phyloP scores from a whole-genome alignment of 2,329 filamentous ascomycete genomes.

The Aaosphaeria arxii region DNA sequence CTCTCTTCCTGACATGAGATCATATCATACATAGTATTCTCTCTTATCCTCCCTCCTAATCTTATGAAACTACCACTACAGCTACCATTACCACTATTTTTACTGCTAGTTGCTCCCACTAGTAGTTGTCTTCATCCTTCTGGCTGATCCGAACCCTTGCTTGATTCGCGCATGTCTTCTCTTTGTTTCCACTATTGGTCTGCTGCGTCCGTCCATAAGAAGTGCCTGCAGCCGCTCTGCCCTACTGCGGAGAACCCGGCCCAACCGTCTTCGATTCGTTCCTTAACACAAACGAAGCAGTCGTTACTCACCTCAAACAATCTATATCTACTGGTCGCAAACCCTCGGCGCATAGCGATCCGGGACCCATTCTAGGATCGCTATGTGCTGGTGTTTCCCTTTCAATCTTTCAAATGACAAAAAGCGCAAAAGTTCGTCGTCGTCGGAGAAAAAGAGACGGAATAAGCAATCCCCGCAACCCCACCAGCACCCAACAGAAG shows the following conservation, averaged over 20 bases:
- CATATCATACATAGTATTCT: slow-evolving; percentile 10
- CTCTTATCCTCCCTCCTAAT: not conserved
- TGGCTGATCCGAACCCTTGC: slow-evolving; percentile 14
- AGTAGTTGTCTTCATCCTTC: slow-evolving; percentile 4
- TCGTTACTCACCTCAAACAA: slow-evolving; percentile 10
- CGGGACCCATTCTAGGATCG: slow-evolving; percentile 20
- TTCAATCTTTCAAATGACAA: slow-evolving; percentile 28
- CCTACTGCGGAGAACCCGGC: slow-evolving; percentile 12
- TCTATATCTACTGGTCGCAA: slow-evolving; percentile 10
- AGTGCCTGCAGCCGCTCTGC: slow-evolving; percentile 23
- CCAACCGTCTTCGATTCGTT: slow-evolving; percentile 22
- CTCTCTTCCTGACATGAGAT: slow-evolving; percentile 27
- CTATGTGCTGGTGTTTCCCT: slow-evolving; percentile 38
- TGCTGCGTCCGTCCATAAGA: slow-evolving; percentile 21
- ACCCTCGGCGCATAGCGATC: slow-evolving; percentile 23
- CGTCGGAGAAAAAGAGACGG: slow-evolving; percentile 28
- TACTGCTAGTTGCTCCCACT: slow-evolving; percentile 8
- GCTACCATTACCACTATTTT: slow-evolving; percentile 4
- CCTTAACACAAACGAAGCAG: slow-evolving; percentile 19
- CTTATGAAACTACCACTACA: slow-evolving; percentile 4
- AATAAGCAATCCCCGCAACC: slow-evolving; percentile 16
- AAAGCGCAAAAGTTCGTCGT: slow-evolving; percentile 26
- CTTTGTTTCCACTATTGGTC: slow-evolving; percentile 18
- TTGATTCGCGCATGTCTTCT: slow-evolving; percentile 17
- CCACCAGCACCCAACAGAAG: slow-evolving; percentile 23